Evolutionary conservation across 768 basidiomycete genomes (phyloP), one percentile per base, ranked within the genome.

Genomic region (Ramaria rubella): DNA sequence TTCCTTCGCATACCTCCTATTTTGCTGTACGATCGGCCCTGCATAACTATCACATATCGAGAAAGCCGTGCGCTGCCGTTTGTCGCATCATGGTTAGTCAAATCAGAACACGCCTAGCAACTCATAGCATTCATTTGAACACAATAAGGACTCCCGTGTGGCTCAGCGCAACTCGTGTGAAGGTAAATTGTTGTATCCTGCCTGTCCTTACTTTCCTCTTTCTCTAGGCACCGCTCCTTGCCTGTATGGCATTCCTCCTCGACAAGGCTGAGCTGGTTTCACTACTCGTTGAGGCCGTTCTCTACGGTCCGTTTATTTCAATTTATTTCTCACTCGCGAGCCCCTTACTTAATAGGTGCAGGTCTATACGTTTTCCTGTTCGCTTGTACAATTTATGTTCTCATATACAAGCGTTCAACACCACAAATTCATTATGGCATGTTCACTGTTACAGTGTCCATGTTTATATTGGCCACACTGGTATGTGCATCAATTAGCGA

Each of bases 211-310:
- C 40, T 12, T 19, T 17, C 17, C 40, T 19, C 17, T 21, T 42
- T 6, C 17, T 42, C 34, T 17, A 36, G 8, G 11, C 17, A 14
- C n/a, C 2, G 7, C n/a, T 4, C 40, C 40, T 42, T 19, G 17
- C 17, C 8, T 19, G 11, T 23, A 30, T 34, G 29, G 48, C 48
- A 17, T 36, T 46, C 11, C n/a, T 5, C 38, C 17, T 34, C n/a
- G 42, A 45, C 33, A 51, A 45, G 42, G 49, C 40, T 5, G 58
- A 45, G 55, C 21, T 57, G 40, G 52, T 55, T 2, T 55, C 52
- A 11, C 17, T 55, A 21, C 27, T 55, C 38, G 34, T 45, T 17
- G 52, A 55, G 44, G 52, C 38, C 40, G 27, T 55, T 6, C 33
- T 55, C 12, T 55, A 55, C 44, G 52, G 52, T 55, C 24, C 17